phyloP scores from a whole-genome alignment of 2,329 filamentous ascomycete species.

The Ascochyta rabiei region DNA sequence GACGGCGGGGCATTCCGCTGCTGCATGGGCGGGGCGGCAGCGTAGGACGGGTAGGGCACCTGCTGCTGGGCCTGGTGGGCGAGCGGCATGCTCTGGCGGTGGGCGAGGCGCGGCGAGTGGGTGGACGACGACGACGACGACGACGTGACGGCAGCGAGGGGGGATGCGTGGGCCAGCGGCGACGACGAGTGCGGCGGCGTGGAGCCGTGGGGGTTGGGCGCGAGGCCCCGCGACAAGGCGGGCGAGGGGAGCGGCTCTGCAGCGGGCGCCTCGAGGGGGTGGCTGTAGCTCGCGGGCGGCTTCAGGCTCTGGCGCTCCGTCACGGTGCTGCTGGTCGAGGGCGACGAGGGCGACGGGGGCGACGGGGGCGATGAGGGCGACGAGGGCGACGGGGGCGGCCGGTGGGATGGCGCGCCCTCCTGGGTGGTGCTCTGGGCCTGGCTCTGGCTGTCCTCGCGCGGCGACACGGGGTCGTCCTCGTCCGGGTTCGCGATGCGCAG shows the following conservation, averaged over 20 bases:
- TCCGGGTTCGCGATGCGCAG: slow-evolving; percentile 97
- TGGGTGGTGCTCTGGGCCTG: neutral
- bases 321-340: slow-evolving; percentile 46
- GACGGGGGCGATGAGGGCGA: slow-evolving; percentile 16
- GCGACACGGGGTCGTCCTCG: slow-evolving; percentile 60
- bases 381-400: too few species aligned
- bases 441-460: slow-evolving; percentile 9
- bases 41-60: slow-evolving; percentile 39
- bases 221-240: slow-evolving; percentile 48
- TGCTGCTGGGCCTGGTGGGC: slow-evolving; percentile 51
- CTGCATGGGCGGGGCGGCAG: slow-evolving; percentile 32
- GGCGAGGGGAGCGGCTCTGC: slow-evolving; percentile 38
- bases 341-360: slow-evolving; percentile 38
- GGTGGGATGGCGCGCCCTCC: too few species aligned
- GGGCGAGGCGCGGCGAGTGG: slow-evolving; percentile 46
- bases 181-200: slow-evolving; percentile 31
- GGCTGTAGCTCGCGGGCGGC: neutral
- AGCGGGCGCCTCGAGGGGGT: slow-evolving; percentile 18
- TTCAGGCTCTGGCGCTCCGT: slow-evolving; percentile 40
- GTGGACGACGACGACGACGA: slow-evolving; percentile 33
- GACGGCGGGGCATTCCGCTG: slow-evolving; percentile 28
- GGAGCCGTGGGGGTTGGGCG: slow-evolving; percentile 48
- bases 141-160: slow-evolving; percentile 29
- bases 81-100: slow-evolving; percentile 53
- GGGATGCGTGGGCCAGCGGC: slow-evolving; percentile 29